Evolutionary conservation across 306 rosid genomes (phyloP), one percentile per base, ranked within the genome.

Genomic region (Rosa persica): DNA sequence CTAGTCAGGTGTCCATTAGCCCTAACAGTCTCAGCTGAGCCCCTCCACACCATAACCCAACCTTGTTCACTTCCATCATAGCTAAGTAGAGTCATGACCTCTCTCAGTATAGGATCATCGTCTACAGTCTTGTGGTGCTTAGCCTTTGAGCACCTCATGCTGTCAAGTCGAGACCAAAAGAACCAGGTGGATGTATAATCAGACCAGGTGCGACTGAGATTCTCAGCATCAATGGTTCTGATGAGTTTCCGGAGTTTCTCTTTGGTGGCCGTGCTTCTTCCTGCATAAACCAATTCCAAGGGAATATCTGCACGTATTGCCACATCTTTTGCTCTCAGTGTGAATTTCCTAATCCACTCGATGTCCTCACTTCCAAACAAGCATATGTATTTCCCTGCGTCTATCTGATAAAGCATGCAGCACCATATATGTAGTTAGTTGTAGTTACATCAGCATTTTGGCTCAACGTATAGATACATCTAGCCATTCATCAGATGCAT

Each of bases 121-220:
- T 92, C 95, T 0, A 87, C 84, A 0, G 84, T 81, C 60, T 6
- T 90, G 1, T 88, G 88, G 0, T 81, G 75, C 16, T 88, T 87
- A 11, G 89, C 25, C 74, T 87, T 92, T 1, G 97, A 94, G 89
- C 84, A 89, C 58, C 94, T 46, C 97, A 94, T 94, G 90, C 97
- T 90, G 69, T 92, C 97, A 1, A 94, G 46, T 58, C 97, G 20
- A 52, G 93, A 81, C 98, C 97, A 94, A 74, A 94, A 94, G 92
- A 90, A 94, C 95, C 95, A 94, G 12, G 85, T 82, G 20, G 86
- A 79, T 6, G 91, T 81, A 40, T 74, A 80, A 0, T 89, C 83
- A 4, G 89, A 77, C 90, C 89, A 91, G 71, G 8, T 77, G 60
- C 80, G 85, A 57, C 97, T 92, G 61, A 87, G 89, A 9, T 82